Evolutionary conservation across 1,284 basidiomycete genomes (phyloP), one percentile per base, ranked within the genome.

Genomic region (Ceratobasidium sp.): DNA sequence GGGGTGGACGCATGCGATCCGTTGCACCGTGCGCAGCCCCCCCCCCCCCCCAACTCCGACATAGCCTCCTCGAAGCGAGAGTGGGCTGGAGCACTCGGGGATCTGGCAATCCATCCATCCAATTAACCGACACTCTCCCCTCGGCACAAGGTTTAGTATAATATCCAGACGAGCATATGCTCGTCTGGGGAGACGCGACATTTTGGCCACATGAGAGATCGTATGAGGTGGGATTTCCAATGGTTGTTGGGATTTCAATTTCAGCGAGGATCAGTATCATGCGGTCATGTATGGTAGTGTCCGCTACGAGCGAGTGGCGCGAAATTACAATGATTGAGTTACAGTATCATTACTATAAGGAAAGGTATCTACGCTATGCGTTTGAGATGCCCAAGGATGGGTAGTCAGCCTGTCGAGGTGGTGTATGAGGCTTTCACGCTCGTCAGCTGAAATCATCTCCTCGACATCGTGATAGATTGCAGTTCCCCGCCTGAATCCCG

Each of bases 171-270:
- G 23, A 7, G 33, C 49, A 62, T 53, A 52, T 62, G 59, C 19
- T 29, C 19, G 57, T 36, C 42, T 19, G 42, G n/a, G n/a, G 42
- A 46, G 4, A 13, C 49, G 60, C 60, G 60, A 64, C 60, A 64
- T 64, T 64, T 64, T 64, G 60, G 60, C 60, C 60, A 50, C 33
- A 7, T 19, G 36, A 41, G 29, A 19, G 44, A 33, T 58, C 36
- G n/a, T 36, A 29, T 19, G 44, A 21, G 47, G 21, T 36, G 11
- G 1, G 39, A 64, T 64, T 64, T 54, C 30, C 60, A 64, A 64
- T 39, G 11, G 33, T 23, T 23, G 58, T 44, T 46, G 59, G 59
- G 49, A 52, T 62, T 64, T 64, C 42, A 64, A 64, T 64, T 64
- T 64, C 36, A 39, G 33, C 47, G 56, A 58, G 56, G 56, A 57